Conservation (phyloP, 1,284 basidiomycete genomes). For the Pholiota adiposa region DNA sequence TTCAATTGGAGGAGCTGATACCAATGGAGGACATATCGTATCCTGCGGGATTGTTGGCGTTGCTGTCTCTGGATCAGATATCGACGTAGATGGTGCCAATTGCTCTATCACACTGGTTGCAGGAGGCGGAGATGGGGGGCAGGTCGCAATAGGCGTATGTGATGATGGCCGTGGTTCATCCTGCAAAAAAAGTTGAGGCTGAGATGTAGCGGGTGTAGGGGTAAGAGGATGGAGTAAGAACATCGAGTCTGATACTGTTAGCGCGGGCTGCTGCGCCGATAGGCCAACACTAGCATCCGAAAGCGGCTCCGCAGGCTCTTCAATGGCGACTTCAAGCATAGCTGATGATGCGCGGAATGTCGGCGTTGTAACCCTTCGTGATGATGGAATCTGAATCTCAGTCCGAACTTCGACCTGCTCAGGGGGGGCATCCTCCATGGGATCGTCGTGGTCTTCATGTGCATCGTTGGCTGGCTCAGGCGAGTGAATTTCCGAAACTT, state of each 20-base stretch:
- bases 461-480: neutral
- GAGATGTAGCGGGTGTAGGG: neutral
- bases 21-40: neutral
- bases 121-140: neutral
- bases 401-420: neutral
- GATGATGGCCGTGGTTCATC: neutral
- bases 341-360: neutral
- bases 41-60: neutral
- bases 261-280: too few species aligned
- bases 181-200: neutral
- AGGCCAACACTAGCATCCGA: too few species aligned
- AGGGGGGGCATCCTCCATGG: neutral
- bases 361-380: neutral
- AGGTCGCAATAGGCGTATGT: neutral
- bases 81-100: neutral
- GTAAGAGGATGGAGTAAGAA: too few species aligned
- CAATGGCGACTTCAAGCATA: neutral
- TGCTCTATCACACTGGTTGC: neutral
- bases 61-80: neutral
- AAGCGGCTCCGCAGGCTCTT: neutral
- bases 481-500: neutral
- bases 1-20: neutral
- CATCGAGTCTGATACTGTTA: too few species aligned
- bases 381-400: neutral
- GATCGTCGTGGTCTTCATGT: neutral